A percentile compares a stretch with the other conserved stretches of the same genome.
Evolutionary conservation across 2,329 filamentous ascomycete genomes (phyloP).

Genomic region (Neopestalotiopsis clavispora): DNA sequence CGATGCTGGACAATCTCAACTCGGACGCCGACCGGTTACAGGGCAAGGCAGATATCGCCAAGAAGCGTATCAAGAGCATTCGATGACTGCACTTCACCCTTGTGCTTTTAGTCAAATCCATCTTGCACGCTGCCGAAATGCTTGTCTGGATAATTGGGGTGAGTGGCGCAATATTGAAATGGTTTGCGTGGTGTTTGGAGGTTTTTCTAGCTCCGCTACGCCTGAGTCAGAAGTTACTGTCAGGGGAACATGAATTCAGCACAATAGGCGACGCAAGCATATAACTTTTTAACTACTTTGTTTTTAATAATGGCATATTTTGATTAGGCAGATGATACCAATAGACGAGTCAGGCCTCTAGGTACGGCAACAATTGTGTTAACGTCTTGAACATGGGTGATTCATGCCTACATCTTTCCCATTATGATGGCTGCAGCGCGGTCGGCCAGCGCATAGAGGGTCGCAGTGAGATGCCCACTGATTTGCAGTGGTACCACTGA

Average conservation of each 20-base stretch:
- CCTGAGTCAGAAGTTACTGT: slow-evolving; percentile 14
- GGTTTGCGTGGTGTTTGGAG: slow-evolving; percentile 27
- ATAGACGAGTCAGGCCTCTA: background rate
- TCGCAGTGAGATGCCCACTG: slow-evolving; percentile 54
- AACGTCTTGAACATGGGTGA: background rate
- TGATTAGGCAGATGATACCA: slow-evolving; percentile 17
- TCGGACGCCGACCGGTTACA: slow-evolving; percentile 69
- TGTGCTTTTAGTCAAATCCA: slow-evolving; percentile 20
- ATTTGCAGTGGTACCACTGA: slow-evolving; percentile 53
- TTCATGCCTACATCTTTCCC: slow-evolving; percentile 5
- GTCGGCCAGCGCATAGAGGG: slow-evolving; percentile 58
- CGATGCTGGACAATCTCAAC: slow-evolving; percentile 70
- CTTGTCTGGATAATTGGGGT: slow-evolving; percentile 23
- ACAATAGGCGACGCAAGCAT: background rate
- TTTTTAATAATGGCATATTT: slow-evolving; percentile 1
- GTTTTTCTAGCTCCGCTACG: slow-evolving; percentile 22
- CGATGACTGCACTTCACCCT: slow-evolving; percentile 21
- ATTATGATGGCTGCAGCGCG: slow-evolving; percentile 42
- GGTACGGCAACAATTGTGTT: background rate
- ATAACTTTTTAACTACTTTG: background rate
- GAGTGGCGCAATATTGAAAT: slow-evolving; percentile 23
- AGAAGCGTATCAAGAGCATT: slow-evolving; percentile 67
- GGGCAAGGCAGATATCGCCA: slow-evolving; percentile 75
- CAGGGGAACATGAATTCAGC: background rate
- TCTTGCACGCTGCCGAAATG: slow-evolving; percentile 25